Conservation (phyloP, 352 stramenopile species). For the Peronospora farinosa region DNA sequence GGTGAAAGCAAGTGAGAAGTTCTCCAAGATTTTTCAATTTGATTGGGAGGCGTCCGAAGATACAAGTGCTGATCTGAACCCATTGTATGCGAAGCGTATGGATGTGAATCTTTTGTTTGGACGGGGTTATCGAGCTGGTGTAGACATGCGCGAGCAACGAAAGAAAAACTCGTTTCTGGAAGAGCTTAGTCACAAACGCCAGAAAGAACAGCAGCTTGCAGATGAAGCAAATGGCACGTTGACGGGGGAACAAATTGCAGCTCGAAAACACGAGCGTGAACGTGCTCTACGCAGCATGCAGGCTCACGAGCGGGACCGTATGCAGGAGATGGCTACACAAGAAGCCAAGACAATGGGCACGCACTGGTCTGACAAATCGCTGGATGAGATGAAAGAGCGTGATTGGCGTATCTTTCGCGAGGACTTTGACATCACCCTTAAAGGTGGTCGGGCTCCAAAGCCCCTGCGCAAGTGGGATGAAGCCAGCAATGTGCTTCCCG, state of each 20-base stretch:
- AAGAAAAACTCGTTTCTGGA: constrained; percentile 87
- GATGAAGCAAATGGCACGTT: constrained; percentile 61
- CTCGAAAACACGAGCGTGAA: constrained; percentile 64
- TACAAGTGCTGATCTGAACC: constrained; percentile 87
- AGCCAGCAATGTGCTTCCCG: constrained; percentile 44
- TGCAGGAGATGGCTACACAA: constrained; percentile 58
- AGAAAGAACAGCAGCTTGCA: constrained; percentile 66
- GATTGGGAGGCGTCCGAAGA: constrained; percentile 91
- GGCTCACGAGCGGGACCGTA: constrained; percentile 45
- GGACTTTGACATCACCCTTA: constrained; percentile 98
- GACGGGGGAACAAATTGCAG: constrained; percentile 51
- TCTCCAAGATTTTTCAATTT: constrained; percentile 91
- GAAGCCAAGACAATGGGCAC: constrained; percentile 70
- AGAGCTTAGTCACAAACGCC: constrained; percentile 81
- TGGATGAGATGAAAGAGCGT: constrained; percentile 92
- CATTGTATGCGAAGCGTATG: constrained; percentile 84
- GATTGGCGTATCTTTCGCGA: constrained; percentile 99
- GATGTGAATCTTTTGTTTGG: constrained; percentile 90
- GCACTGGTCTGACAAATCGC: constrained; percentile 92
- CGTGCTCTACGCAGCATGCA: constrained; percentile 69
- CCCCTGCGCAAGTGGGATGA: constrained; percentile 92
- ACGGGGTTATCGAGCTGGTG: constrained; percentile 87
- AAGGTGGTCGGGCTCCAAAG: constrained; percentile 81
- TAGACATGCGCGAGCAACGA: constrained; percentile 91
- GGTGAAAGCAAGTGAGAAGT: constrained; percentile 90